Conservation (phyloP, 2,329 filamentous ascomycete species). For the Curvularia verruculosa region DNA sequence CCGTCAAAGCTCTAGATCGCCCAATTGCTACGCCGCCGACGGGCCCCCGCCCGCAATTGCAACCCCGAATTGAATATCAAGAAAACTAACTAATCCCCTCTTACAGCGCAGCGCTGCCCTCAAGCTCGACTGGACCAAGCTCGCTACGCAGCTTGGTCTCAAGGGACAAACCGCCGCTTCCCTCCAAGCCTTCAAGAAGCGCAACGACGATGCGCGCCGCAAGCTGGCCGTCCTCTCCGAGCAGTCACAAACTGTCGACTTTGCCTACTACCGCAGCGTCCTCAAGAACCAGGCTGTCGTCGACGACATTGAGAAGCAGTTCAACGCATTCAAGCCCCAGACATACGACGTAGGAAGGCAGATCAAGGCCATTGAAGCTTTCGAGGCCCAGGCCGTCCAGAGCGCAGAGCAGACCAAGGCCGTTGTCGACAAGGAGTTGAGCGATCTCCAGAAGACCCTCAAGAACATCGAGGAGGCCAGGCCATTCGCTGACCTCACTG, state of each 20-base stretch:
- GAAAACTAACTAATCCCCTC: slow-evolving; percentile 41
- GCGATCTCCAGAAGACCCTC: slow-evolving; percentile 91
- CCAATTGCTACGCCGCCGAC: slow-evolving; percentile 43
- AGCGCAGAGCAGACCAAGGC: slow-evolving; percentile 96
- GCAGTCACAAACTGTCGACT: slow-evolving; percentile 86
- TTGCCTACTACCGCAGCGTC: slow-evolving; percentile 84
- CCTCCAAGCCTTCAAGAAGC: slow-evolving; percentile 98
- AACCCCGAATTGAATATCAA: slow-evolving; percentile 23
- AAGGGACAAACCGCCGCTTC: slow-evolving; percentile 91
- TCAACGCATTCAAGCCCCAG: slow-evolving; percentile 86
- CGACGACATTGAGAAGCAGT: slow-evolving; percentile 97
- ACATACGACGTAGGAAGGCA: slow-evolving; percentile 93
- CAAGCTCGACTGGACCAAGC: slow-evolving; percentile 99
- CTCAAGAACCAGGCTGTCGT: slow-evolving; percentile 97
- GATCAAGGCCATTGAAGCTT: slow-evolving; percentile 97
- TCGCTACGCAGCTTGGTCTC: slow-evolving; percentile 92
- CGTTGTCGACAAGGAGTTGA: slow-evolving; percentile 92
- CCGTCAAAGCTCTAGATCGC: slow-evolving; percentile 29
- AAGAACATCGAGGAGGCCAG: slow-evolving; percentile 96
- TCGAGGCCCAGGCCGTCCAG: slow-evolving; percentile 95
- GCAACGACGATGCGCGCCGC: slow-evolving; percentile 97
- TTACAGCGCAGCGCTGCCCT: slow-evolving; percentile 92
- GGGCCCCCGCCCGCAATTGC: slow-evolving; percentile 35
- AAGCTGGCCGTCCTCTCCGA: slow-evolving; percentile 85
- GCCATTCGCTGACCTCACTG: slow-evolving; percentile 95